Evolutionary conservation across 179 eudicot genomes (phyloP).

Genomic region (Beta corolliflora): DNA sequence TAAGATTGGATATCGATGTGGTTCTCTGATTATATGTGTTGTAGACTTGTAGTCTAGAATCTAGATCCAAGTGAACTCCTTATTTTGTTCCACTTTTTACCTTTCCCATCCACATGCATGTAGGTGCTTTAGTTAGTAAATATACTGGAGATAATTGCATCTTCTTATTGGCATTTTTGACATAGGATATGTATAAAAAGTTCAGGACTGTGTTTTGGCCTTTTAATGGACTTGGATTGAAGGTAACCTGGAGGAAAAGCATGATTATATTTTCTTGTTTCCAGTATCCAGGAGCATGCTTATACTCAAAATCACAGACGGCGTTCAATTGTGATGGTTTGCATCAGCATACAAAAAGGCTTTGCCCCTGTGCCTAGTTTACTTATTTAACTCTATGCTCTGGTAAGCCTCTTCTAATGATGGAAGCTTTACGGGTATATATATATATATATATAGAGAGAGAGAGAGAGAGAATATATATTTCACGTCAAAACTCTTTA

Average conservation of each 20-base stretch:
- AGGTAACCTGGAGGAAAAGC: not conserved
- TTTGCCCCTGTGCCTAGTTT: slow-evolving; percentile 88
- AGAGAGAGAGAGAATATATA: too few relatives aligned
- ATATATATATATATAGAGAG: too few relatives aligned
- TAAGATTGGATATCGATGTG: not conserved
- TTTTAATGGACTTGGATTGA: not conserved
- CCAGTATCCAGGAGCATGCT: slow-evolving; percentile 95
- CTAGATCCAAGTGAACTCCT: not conserved
- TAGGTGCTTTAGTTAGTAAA: not conserved
- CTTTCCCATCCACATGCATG: not conserved
- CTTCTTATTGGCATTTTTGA: not conserved
- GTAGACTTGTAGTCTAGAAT: not conserved
- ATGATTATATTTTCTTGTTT: slow-evolving; percentile 1
- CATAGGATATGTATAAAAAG: not conserved
- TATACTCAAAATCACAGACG: slow-evolving; percentile 66
- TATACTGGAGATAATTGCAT: not conserved
- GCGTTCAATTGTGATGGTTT: slow-evolving; percentile 79
- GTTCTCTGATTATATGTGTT: not conserved
- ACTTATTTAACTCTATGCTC: not conserved
- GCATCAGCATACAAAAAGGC: slow-evolving; percentile 86
- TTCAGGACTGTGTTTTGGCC: not conserved
- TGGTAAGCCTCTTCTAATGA: slow-evolving; percentile 22
- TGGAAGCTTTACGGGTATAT: not conserved
- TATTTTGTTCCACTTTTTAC: not conserved
- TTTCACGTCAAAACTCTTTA: too few relatives aligned